Base-by-base conservation (phyloP, 1,284 basidiomycete species). In the Neolentinus lepideus region DNA sequence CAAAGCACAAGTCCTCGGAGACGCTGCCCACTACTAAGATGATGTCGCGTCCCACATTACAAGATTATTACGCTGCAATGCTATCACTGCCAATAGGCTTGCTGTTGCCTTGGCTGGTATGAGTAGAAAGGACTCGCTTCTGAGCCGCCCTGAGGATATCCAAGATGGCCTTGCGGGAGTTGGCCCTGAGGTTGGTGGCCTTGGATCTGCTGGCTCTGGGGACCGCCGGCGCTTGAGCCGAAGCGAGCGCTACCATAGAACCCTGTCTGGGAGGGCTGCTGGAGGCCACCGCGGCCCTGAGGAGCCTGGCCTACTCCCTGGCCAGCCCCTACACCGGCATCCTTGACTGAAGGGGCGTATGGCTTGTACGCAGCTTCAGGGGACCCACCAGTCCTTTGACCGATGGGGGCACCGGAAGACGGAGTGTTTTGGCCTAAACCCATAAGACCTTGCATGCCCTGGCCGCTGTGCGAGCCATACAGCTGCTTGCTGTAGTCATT, bases 351-450 rank as follows among this genome's bases (percentile, higher is more conserved):
- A 38, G 43, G 38, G 14, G 53, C 80, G 63, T 89, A 89, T 10
- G 84, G 83, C 66, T 90, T 90, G 69, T 88, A 90, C 11, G 84
- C 71, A 11, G 82, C 72, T 67, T 90, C 87, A 1, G 88, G 87
- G 6, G 85, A 88, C 6, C 74, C 72, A 19, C 73, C 73, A 24
- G 73, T 64, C 31, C 78, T 66, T 66, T 83, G 72, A 54, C 72
- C 71, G 31, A 78, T 68, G 26, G 72, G 74, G 12, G 77, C 75
- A 22, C 75, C 76, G 3, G 78, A 75, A 0, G 76, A 69, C 0
- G 74, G 63, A 9, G 66, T 73, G 16, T 75, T 72, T 61, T 84
- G 82, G 22, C 79, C 77, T 11, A 85, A 76, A 16, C 81, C 79
- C 78, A 87, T 85, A 66, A 87, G 87, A 43, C 81, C 80, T 66